phyloP scores from a whole-genome alignment of 371 early-diverging fungal species.

The Rhizomucor pusillus region DNA sequence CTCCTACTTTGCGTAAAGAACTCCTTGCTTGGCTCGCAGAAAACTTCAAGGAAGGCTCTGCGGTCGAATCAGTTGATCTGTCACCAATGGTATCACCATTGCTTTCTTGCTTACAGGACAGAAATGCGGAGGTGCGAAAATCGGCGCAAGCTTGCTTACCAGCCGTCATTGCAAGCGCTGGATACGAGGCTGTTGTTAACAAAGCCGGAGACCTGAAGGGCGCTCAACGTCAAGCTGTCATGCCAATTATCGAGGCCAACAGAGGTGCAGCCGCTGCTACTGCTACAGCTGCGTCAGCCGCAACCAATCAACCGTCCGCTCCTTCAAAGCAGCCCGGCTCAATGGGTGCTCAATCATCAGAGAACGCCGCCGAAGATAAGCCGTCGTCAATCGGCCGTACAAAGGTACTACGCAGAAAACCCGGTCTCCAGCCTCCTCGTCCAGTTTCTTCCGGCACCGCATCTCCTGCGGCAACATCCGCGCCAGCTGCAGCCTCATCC shows the following conservation, averaged over 20 bases:
- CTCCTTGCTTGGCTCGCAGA: constrained; percentile 75
- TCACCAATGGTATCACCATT: constrained; percentile 64
- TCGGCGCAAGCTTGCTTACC: constrained; percentile 71
- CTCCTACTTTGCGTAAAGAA: constrained; percentile 84
- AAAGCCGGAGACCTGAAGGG: constrained; percentile 67
- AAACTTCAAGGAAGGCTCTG: constrained; percentile 31
- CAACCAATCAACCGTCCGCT: not conserved
- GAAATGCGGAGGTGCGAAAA: constrained; percentile 88
- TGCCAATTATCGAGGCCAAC: constrained; percentile 68
- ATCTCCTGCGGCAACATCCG: constrained; percentile 18
- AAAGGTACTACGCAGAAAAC: constrained; percentile 7
- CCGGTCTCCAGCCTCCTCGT: constrained; percentile 10
- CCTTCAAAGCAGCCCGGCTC: no score
- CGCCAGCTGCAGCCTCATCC: constrained; percentile 14
- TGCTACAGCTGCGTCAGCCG: constrained; percentile 7
- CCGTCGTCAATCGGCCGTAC: constrained; percentile 9
- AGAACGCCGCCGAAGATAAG: constrained; percentile 6
- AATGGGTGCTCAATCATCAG: no score
- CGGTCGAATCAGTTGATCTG: constrained; percentile 52
- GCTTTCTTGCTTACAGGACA: constrained; percentile 83
- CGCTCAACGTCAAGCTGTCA: constrained; percentile 64
- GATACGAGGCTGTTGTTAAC: constrained; percentile 57
- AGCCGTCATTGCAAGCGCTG: constrained; percentile 56
- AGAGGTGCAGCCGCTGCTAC: constrained; percentile 38
- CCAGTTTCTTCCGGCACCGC: not conserved